Conservation (phyloP, 805 yeast genomes). For the Teunomyces atbi region DNA sequence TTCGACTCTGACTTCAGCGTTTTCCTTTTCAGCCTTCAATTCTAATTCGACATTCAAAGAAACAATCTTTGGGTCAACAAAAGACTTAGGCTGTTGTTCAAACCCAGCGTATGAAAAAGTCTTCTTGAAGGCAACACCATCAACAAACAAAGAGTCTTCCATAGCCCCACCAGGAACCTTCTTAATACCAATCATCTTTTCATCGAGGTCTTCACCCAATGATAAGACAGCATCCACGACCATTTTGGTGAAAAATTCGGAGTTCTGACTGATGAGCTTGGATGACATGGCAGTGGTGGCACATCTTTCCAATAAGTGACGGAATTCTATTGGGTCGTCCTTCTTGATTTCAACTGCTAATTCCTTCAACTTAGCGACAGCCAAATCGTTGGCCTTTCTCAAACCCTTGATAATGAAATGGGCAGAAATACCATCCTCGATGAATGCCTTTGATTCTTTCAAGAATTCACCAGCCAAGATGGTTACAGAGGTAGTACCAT, state of each 20-base stretch:
- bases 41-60: slow-evolving; percentile 90
- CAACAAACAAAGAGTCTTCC: slow-evolving; percentile 85
- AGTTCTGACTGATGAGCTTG: slow-evolving; percentile 82
- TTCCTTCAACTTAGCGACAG: slow-evolving; percentile 70
- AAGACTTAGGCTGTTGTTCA: slow-evolving; percentile 94
- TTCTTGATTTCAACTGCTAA: slow-evolving; percentile 68
- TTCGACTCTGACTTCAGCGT: slow-evolving; percentile 96
- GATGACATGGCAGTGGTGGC: slow-evolving; percentile 98
- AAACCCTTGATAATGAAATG: slow-evolving; percentile 86
- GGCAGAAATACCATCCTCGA: slow-evolving; percentile 95
- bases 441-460: slow-evolving; percentile 84
- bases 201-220: slow-evolving; percentile 84
- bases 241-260: slow-evolving; percentile 90
- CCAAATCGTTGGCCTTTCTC: slow-evolving; percentile 75
- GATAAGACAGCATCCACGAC: slow-evolving; percentile 93
- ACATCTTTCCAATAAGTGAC: slow-evolving; percentile 81
- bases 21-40: slow-evolving; percentile 96
- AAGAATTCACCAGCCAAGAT: slow-evolving; percentile 91
- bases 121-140: slow-evolving; percentile 97
- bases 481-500: slow-evolving; percentile 96
- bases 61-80: slow-evolving; percentile 76
- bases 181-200: slow-evolving; percentile 87
- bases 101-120: slow-evolving; percentile 98
- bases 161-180: slow-evolving; percentile 95
- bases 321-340: slow-evolving; percentile 48